A percentile compares a stretch with the other conserved stretches of the same genome.
Evolutionary conservation across 345 rosid species (phyloP).

Genomic region (Eucalyptus globulus): DNA sequence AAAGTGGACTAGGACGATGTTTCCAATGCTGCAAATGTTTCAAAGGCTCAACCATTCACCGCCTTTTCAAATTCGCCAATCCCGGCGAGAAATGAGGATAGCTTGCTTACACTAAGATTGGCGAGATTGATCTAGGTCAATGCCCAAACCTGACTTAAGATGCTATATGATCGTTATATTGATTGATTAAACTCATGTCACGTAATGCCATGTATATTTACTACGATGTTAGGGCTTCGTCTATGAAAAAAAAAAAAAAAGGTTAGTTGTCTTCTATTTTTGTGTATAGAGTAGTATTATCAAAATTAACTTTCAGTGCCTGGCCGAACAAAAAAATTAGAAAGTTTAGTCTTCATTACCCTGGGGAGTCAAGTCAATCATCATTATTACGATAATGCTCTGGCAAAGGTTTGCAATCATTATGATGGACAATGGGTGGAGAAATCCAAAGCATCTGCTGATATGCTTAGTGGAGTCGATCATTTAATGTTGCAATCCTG

Average conservation of each 20-base stretch:
- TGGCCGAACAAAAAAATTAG: background rate
- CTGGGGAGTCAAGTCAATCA: background rate
- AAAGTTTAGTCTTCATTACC: background rate
- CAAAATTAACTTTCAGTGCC: background rate
- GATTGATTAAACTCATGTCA: background rate
- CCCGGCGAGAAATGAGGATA: background rate
- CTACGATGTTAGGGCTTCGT: background rate
- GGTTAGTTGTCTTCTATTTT: background rate
- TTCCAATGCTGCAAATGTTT: background rate
- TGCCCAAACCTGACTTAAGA: background rate
- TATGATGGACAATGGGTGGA: background rate
- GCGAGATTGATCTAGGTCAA: background rate
- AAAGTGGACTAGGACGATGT: background rate
- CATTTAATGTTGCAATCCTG: background rate
- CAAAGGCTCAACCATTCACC: background rate
- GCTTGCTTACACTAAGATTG: background rate
- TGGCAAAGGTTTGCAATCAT: background rate
- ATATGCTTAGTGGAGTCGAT: background rate
- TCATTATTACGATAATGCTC: background rate
- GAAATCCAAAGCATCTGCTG: background rate
- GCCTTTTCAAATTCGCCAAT: background rate
- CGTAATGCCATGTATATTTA: background rate
- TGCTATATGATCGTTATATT: background rate
- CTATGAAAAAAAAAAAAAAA: background rate
- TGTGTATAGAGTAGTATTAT: background rate